Evolutionary conservation across 1,284 basidiomycete genomes (phyloP), one percentile per base, ranked within the genome.

Genomic region (Microbotryum saponariae): DNA sequence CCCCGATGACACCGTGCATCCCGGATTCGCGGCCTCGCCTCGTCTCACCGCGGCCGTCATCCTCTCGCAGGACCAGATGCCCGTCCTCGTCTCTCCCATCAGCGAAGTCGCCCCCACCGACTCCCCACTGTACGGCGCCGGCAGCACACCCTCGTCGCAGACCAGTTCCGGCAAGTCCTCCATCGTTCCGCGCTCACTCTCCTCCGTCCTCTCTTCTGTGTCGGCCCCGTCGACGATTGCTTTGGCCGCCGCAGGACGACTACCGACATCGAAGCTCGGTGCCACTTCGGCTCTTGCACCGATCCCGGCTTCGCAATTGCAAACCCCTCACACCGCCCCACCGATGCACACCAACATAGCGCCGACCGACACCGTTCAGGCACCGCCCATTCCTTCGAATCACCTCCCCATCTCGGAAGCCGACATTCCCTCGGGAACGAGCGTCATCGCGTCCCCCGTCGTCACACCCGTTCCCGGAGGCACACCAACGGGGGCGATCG

Each of bases 1-100:
- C 45, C 63, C 67, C n/a, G 67, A 69, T 56, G 67, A 69, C 42
- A 64, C 62, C 45, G 56, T 58, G 10, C 67, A 69, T 42, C 65
- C 65, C 2, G 65, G 55, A 6, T 69, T 64, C 21, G 27, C 31
- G 37, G 51, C 58, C 42, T 61, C 57, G 3, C 59, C 67, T 21
- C 18, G 67, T 18, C 31, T 69, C 55, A 69, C 67, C n/a, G 54
- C 63, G 6, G 67, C 49, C 42, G 65, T 67, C 31, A 27, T 69
- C 27, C 58, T 66, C 58, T 67, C 65, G 12, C 56, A 58, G 25
- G 67, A 67, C 12, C 49, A 31, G 37, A 69, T 69, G 67, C 67
- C 67, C 20, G 63, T 69, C 23, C 12, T 69, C 9, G 33, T 46
- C 33, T 63, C 60, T 14, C 67, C 65, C 29, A 51, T 48, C 46